Percentiles rank a stretch among this genome's conserved stretches.
phyloP scores from a whole-genome alignment of 768 basidiomycete species.

The Myochromella boudieri region DNA sequence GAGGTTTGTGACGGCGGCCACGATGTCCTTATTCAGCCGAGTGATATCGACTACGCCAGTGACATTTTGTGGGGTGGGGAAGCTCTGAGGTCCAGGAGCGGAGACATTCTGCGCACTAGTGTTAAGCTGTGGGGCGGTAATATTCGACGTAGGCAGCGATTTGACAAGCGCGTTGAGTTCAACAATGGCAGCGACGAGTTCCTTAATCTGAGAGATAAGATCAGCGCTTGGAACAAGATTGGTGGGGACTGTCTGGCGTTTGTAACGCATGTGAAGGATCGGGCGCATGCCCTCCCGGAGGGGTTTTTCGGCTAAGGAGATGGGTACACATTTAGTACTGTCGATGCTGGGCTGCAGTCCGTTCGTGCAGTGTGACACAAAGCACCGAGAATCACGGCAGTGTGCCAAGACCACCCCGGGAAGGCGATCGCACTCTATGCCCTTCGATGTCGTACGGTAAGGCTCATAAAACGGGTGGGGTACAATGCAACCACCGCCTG shows the following conservation, averaged over 20 bases:
- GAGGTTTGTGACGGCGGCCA: not conserved
- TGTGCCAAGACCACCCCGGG: constrained; percentile 10
- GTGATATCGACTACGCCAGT: not conserved
- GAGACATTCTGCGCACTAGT: too few species aligned
- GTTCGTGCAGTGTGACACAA: constrained; percentile 11
- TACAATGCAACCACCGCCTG: constrained; percentile 20
- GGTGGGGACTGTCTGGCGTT: not conserved
- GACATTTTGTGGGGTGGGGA: not conserved
- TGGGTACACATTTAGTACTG: constrained; percentile 9
- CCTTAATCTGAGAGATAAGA: not conserved
- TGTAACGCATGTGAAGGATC: not conserved
- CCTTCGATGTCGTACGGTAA: constrained; percentile 23
- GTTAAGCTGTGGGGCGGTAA: too few species aligned
- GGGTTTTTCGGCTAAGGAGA: constrained; percentile 4
- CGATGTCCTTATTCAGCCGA: not conserved
- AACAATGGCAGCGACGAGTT: not conserved
- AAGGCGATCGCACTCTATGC: constrained; percentile 21
- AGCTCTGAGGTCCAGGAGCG: too few species aligned
- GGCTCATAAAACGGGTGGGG: constrained; percentile 19
- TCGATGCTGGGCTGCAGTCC: constrained; percentile 10
- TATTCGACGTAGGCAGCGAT: not conserved
- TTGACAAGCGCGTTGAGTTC: not conserved
- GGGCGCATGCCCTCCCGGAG: not conserved
- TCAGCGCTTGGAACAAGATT: not conserved
- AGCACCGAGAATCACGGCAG: constrained; percentile 11